Percentiles rank a stretch among this genome's conserved stretches.
phyloP scores from a whole-genome alignment of 768 basidiomycete species.

The Suillus subaureus region DNA sequence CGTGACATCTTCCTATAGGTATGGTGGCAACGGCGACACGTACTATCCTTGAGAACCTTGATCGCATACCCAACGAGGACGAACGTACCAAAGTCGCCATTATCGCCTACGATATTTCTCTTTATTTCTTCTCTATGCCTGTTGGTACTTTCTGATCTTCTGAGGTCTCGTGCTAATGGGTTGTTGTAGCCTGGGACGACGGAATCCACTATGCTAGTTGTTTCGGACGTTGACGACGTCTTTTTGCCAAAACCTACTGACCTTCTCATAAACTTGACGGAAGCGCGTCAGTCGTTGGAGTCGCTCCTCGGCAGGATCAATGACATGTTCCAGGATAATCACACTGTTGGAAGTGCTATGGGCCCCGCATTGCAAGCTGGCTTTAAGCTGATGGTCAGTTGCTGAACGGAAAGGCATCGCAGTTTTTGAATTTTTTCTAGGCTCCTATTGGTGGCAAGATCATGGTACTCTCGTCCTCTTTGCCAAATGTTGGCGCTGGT shows the following conservation, averaged over 20 bases:
- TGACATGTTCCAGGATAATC: conserved; percentile 99
- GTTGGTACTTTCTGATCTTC: conserved; percentile 32
- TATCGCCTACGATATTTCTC: conserved; percentile 86
- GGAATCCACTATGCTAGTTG: conserved; percentile 94
- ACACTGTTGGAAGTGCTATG: conserved; percentile 88
- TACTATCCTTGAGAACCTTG: conserved; percentile 93
- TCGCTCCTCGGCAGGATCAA: conserved; percentile 78
- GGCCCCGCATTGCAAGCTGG: conserved; percentile 95
- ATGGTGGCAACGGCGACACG: conserved; percentile 99
- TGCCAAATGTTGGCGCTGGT: conserved; percentile 89
- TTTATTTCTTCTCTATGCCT: conserved; percentile 96
- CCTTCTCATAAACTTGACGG: conserved; percentile 91
- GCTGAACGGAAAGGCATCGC: not conserved
- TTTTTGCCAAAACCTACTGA: conserved; percentile 97
- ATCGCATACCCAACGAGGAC: conserved; percentile 94
- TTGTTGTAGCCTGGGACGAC: conserved; percentile 56
- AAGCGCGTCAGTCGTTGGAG: conserved; percentile 81
- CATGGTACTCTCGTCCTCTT: conserved; percentile 77
- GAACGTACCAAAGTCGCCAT: conserved; percentile 90
- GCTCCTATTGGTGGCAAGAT: conserved; percentile 95
- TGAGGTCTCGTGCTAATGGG: conserved; percentile 4
- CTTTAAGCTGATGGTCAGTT: conserved; percentile 86
- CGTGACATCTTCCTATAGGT: conserved; percentile 44
- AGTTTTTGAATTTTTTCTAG: conserved; percentile 38
- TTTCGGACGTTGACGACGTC: conserved; percentile 95